Base-by-base conservation (phyloP, 176 grass and related monocot genomes). In the Carex parvula region DNA sequence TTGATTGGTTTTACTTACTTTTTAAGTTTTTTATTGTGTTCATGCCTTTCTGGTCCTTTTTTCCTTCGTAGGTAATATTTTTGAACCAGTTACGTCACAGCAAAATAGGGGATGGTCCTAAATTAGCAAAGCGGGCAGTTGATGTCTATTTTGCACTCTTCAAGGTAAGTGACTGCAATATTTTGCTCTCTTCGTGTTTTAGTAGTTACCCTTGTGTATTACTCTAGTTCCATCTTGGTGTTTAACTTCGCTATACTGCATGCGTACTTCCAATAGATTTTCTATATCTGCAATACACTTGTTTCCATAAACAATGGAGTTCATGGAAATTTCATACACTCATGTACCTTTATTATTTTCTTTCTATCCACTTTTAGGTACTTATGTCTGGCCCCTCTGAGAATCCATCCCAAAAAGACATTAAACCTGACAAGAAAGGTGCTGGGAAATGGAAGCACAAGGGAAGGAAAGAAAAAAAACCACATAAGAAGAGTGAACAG, bases 121-220 rank as follows among this genome's bases (percentile, higher is more conserved):
- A 93, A 91, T 88, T 98, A 59, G 95, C 95, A 68, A 98, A 94
- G 73, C 92, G 92, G 22, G 81, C 94, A 75, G 83, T 94, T 79
- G 95, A 98, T 90, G 91, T 94, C 84, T 98, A 98, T 83, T 91
- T 98, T 84, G 95, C 86, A 11, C 86, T 98, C 77, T 98, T 98
- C 86, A 98, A 98, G 95, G 95, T 94, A 84, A 61, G 64, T 56
- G 15, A 26, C 20, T 54, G 6, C 52, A 77, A 32, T 32, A 56
- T 54, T 32, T 17, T 55, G 73, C 13, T 56, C 50, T 20, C 55
- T 55, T 76, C 54, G 2, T 18, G 32, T 77, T 53, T 32, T 56
- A 32, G 46, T 77, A 77, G 13, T 73, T 4, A 4, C 70, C 39
- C 39, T 73, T 73, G 10, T 50, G 39, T 20, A 20, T 50, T 12